phyloP scores from a whole-genome alignment of 169 alveolate genomes.

The Plasmodium ovale region DNA sequence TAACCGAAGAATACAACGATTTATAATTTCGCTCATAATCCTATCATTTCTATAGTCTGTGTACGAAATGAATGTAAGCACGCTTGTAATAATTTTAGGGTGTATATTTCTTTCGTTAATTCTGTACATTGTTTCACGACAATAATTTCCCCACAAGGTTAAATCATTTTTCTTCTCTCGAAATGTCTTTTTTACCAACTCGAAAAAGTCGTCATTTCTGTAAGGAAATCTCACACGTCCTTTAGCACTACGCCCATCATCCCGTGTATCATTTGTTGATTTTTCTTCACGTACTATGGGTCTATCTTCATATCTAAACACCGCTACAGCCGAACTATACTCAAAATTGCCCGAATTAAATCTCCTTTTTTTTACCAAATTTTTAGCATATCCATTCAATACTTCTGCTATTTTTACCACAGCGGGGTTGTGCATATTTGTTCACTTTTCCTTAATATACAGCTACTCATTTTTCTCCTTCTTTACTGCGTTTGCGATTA shows the following conservation, averaged over 20 bases:
- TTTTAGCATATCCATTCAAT: background rate
- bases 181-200: constrained; percentile 26
- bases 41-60: constrained; percentile 55
- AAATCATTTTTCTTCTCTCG: constrained; percentile 33
- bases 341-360: constrained; percentile 28
- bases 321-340: constrained; percentile 15
- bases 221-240: constrained; percentile 5
- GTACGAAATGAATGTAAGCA: constrained; percentile 28
- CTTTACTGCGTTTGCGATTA: background rate
- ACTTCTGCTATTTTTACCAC: background rate
- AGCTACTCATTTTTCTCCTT: background rate
- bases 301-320: constrained; percentile 2
- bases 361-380: background rate
- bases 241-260: background rate
- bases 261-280: background rate
- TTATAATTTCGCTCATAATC: constrained; percentile 29
- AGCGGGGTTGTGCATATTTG: constrained; percentile 2
- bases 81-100: constrained; percentile 34
- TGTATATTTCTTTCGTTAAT: constrained; percentile 20
- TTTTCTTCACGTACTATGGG: constrained; percentile 7
- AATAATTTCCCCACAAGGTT: constrained; percentile 31
- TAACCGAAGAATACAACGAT: constrained; percentile 57
- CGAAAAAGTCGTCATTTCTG: constrained; percentile 35
- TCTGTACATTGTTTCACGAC: constrained; percentile 40
- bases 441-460: background rate